phyloP scores from a whole-genome alignment of 1,284 basidiomycete genomes.

The Porodaedalea pini region DNA sequence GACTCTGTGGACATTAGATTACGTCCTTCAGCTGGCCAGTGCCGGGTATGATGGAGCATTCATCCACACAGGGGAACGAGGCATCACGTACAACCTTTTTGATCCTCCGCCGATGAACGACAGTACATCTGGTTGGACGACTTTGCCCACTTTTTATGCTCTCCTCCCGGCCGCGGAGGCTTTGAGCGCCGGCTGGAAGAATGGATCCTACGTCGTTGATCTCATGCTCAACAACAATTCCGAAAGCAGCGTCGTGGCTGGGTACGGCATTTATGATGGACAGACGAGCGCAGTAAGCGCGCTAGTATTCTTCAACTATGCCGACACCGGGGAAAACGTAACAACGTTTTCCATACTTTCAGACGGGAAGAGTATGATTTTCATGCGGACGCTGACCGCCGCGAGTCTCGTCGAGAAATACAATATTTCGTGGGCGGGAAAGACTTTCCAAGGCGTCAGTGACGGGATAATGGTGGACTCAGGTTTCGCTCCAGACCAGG shows the following conservation, averaged over 20 bases:
- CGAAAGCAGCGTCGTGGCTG: slow-evolving; percentile 38
- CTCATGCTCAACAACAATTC: slow-evolving; percentile 43
- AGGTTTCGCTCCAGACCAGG: slow-evolving; percentile 39
- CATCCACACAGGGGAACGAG: slow-evolving; percentile 48
- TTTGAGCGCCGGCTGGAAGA: slow-evolving; percentile 38
- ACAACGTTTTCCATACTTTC: slow-evolving; percentile 27
- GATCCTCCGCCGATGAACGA: slow-evolving; percentile 40
- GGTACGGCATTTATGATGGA: slow-evolving; percentile 59
- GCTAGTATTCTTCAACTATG: slow-evolving; percentile 61
- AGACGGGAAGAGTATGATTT: slow-evolving; percentile 27
- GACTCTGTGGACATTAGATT: slow-evolving; percentile 70
- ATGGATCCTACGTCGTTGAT: slow-evolving; percentile 49
- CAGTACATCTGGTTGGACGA: slow-evolving; percentile 42
- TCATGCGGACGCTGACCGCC: slow-evolving; percentile 44
- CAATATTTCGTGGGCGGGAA: slow-evolving; percentile 57
- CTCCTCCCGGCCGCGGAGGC: slow-evolving; percentile 55
- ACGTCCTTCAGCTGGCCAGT: slow-evolving; percentile 57
- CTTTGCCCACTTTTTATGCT: slow-evolving; percentile 54
- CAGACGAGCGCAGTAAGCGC: slow-evolving; percentile 36
- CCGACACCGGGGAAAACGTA: slow-evolving; percentile 32
- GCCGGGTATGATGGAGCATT: slow-evolving; percentile 46
- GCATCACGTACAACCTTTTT: slow-evolving; percentile 49
- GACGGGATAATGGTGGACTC: slow-evolving; percentile 38
- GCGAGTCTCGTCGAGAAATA: slow-evolving; percentile 46
- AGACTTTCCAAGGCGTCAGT: slow-evolving; percentile 37